Percentiles rank a stretch among this genome's conserved stretches.
Conservation (phyloP, 768 basidiomycete genomes). For the Pleurotus platypus region DNA sequence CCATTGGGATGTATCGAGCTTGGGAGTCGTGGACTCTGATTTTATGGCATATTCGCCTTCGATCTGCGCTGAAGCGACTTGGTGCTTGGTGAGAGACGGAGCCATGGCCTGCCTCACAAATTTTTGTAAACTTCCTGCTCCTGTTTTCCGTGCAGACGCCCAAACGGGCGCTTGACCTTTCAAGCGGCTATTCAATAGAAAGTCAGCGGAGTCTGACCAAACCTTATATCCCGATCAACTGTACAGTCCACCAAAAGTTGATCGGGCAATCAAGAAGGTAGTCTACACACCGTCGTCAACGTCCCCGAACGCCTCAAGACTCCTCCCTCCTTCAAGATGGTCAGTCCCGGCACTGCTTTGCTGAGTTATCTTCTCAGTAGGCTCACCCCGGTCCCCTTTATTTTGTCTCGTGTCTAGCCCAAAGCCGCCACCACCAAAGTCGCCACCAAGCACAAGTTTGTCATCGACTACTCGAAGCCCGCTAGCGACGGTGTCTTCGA, state of each 20-base stretch:
- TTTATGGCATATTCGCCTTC: constrained; percentile 80
- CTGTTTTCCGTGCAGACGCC: background rate
- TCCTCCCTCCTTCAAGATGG: constrained; percentile 53
- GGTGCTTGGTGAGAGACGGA: constrained; percentile 50
- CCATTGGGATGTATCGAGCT: constrained; percentile 95
- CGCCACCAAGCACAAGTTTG: constrained; percentile 69
- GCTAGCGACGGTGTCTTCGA: constrained; percentile 59
- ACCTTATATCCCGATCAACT: constrained; percentile 36
- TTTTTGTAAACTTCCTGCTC: background rate
- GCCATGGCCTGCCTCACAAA: constrained; percentile 28
- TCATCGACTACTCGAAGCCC: constrained; percentile 84
- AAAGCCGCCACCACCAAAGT: constrained; percentile 54
- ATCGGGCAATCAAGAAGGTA: background rate
- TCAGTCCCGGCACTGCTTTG: constrained; percentile 78
- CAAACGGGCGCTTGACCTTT: background rate
- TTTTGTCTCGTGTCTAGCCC: constrained; percentile 39
- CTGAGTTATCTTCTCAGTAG: constrained; percentile 93
- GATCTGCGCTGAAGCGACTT: constrained; percentile 72
- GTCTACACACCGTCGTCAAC: background rate
- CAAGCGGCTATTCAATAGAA: background rate
- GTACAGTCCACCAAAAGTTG: constrained; percentile 42
- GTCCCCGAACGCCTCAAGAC: constrained; percentile 24
- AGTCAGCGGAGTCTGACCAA: background rate
- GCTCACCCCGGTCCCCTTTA: constrained; percentile 52
- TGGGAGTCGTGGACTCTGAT: constrained; percentile 68